Conservation (phyloP, 345 rosid genomes). For the Noccaea caerulescens region DNA sequence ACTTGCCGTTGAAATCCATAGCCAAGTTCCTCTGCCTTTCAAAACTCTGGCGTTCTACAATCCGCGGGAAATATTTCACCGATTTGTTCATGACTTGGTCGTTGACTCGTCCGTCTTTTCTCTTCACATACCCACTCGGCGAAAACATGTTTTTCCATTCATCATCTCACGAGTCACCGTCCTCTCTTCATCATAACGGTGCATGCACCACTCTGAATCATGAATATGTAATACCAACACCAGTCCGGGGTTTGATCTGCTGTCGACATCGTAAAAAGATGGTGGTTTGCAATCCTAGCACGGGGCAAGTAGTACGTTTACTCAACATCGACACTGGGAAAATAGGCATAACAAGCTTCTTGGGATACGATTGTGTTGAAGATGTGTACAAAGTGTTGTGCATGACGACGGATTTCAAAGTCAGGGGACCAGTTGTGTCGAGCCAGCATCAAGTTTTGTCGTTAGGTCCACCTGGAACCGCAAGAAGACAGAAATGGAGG, state of each 20-base stretch:
- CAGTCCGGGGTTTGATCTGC: background rate
- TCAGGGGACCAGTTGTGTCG: background rate
- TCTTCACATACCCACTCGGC: too few species aligned
- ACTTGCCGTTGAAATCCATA: too few species aligned
- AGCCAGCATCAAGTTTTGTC: background rate
- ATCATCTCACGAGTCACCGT: background rate
- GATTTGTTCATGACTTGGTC: too few species aligned
- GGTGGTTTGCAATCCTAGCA: background rate
- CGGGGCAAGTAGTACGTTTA: background rate
- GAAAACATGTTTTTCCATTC: background rate
- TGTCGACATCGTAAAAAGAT: background rate
- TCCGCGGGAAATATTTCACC: too few species aligned
- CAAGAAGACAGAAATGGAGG: conserved; percentile 4
- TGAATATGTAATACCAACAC: background rate
- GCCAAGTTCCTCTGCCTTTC: too few species aligned
- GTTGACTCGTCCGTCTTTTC: too few species aligned
- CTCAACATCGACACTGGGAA: background rate
- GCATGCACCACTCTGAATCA: background rate
- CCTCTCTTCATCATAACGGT: background rate
- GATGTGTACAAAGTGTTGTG: too few species aligned
- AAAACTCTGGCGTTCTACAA: too few species aligned
- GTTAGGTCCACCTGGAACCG: background rate
- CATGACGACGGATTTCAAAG: background rate
- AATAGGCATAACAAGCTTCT: background rate
- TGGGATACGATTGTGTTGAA: background rate